Percentiles rank a stretch among this genome's conserved stretches.
Conservation (phyloP, 345 rosid genomes). For the Alliaria petiolata region DNA sequence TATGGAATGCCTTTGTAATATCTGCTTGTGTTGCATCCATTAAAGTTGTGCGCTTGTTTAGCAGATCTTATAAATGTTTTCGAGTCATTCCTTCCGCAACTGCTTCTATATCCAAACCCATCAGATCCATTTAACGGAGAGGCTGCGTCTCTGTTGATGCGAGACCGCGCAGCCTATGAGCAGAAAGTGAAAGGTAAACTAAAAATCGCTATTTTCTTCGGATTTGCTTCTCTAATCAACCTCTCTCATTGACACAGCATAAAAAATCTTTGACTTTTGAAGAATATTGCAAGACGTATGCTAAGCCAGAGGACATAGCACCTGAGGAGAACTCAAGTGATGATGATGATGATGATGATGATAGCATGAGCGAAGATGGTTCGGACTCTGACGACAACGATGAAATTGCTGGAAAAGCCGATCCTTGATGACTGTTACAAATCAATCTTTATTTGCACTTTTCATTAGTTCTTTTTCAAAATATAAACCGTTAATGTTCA, state of each 20-base stretch:
- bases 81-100: slow-evolving; percentile 74
- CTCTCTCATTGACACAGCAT: slow-evolving; percentile 4
- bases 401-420: slow-evolving; percentile 49
- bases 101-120: slow-evolving; percentile 75
- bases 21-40: not conserved
- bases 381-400: slow-evolving; percentile 48
- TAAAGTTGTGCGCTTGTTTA: not conserved
- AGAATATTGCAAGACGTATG: slow-evolving; percentile 64
- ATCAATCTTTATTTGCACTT: slow-evolving; percentile 15
- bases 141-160: slow-evolving; percentile 73
- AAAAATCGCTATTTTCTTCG: not conserved
- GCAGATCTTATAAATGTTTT: slow-evolving; percentile 78
- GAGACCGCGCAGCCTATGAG: slow-evolving; percentile 54
- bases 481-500: slow-evolving; percentile 2
- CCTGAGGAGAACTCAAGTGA: slow-evolving; percentile 44
- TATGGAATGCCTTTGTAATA: not conserved
- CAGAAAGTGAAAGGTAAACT: slow-evolving; percentile 58
- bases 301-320: slow-evolving; percentile 49
- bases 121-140: slow-evolving; percentile 77
- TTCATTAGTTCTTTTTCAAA: slow-evolving; percentile 1
- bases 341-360: slow-evolving; percentile 50
- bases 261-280: not conserved
- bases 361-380: slow-evolving; percentile 46
- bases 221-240: not conserved
- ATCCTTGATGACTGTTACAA: slow-evolving; percentile 33